Percentiles rank a stretch among this genome's conserved stretches.
phyloP scores from a whole-genome alignment of 2,329 filamentous ascomycete species.

The Pseudogymnoascus sp. region DNA sequence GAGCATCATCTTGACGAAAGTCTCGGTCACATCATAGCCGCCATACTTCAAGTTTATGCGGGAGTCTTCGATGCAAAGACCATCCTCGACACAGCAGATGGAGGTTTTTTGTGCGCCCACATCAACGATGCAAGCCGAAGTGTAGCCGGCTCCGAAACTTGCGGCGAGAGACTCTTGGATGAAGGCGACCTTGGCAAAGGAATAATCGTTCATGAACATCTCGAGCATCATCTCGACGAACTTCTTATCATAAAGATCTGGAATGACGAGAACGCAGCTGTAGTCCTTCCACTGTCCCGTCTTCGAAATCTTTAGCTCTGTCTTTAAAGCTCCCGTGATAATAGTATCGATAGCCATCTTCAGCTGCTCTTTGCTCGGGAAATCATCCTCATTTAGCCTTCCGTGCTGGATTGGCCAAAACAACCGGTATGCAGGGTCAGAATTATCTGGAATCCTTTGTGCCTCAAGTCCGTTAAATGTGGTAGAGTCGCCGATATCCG shows the following conservation, averaged over 20 bases:
- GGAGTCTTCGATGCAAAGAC: conserved; percentile 89
- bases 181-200: conserved; percentile 83
- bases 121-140: conserved; percentile 89
- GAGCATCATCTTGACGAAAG: conserved; percentile 96
- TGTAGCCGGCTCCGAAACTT: conserved; percentile 91
- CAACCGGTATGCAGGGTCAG: conserved; percentile 80
- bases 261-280: conserved; percentile 94
- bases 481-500: conserved; percentile 58
- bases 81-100: conserved; percentile 93
- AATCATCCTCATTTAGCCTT: conserved; percentile 85
- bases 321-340: conserved; percentile 75
- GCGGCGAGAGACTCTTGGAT: conserved; percentile 94
- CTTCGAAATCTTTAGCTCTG: conserved; percentile 70
- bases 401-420: conserved; percentile 88
- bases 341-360: conserved; percentile 83
- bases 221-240: conserved; percentile 82
- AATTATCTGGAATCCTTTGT: conserved; percentile 80
- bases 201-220: conserved; percentile 80
- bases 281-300: conserved; percentile 83
- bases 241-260: conserved; percentile 90
- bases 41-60: conserved; percentile 92
- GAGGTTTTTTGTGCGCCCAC: conserved; percentile 97
- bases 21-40: conserved; percentile 85
- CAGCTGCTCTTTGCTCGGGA: conserved; percentile 69
- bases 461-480: conserved; percentile 79